These are phyloP conservation scores for Fonsecaea monophora DNA, from an alignment of 2,329 filamentous ascomycete genomes.

Conservation along the genomic window DNA sequence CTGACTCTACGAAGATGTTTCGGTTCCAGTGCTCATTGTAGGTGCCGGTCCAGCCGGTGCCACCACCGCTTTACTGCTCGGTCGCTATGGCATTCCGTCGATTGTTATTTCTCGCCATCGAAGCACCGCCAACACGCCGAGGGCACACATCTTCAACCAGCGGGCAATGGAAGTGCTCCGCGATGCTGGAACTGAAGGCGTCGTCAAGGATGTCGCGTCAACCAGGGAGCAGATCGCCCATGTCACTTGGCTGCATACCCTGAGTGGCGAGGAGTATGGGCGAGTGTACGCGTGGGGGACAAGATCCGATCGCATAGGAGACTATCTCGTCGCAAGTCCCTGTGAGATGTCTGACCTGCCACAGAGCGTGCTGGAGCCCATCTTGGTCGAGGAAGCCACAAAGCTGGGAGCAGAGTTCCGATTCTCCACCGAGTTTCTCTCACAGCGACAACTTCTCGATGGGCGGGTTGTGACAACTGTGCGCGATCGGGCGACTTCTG, in stretches of 20 bases:
- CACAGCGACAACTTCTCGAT: conserved; percentile 34
- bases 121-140: conserved; percentile 26
- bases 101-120: conserved; percentile 21
- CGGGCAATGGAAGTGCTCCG: conserved; percentile 26
- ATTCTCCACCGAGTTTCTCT: conserved; percentile 46
- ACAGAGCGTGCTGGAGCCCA: conserved; percentile 52
- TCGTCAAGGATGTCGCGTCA: conserved; percentile 45
- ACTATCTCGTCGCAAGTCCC: conserved; percentile 50
- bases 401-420: conserved; percentile 47
- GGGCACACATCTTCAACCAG: conserved; percentile 30
- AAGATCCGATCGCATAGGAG: conserved; percentile 44
- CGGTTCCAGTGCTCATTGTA: conserved; percentile 50
- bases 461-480: conserved; percentile 44
- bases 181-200: conserved; percentile 20
- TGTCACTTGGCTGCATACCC: conserved; percentile 47
- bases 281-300: conserved; percentile 52
- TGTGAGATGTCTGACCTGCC: conserved; percentile 51
- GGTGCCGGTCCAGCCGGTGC: conserved; percentile 63
- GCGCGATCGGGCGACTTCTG: conserved; percentile 46
- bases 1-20: conserved; percentile 5
- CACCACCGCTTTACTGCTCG: conserved; percentile 61
- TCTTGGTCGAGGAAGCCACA: conserved; percentile 48
- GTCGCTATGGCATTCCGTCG: conserved; percentile 51
- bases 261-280: conserved; percentile 53
- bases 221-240: conserved; percentile 46